These are phyloP conservation scores for Botrytis sinoallii DNA, from an alignment of 2,329 filamentous ascomycete species.

Conservation along the genomic window DNA sequence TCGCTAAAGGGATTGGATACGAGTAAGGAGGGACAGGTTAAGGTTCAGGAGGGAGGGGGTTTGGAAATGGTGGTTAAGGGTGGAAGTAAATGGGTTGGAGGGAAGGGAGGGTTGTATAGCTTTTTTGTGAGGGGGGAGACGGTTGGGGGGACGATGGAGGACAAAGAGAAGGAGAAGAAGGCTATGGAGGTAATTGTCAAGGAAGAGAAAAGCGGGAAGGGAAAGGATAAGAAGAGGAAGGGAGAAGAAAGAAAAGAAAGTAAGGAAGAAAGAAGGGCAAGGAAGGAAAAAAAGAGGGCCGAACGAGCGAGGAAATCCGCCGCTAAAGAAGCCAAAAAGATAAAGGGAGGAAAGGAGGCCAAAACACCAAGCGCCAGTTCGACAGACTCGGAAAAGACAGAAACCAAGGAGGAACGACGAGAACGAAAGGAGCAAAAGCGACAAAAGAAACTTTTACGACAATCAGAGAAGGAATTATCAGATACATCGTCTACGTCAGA, in stretches of 20 bases:
- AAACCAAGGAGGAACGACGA: conserved; percentile 40
- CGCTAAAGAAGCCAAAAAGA: conserved; percentile 9
- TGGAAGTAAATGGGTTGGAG: conserved; percentile 55
- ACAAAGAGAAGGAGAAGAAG: conserved; percentile 26
- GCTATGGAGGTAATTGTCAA: conserved; percentile 18
- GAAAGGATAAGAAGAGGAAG: conserved; percentile 36
- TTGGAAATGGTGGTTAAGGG: conserved; percentile 56
- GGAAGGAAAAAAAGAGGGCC: conserved; percentile 41
- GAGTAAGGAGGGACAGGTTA: conserved; percentile 52
- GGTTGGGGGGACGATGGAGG: conserved; percentile 65
- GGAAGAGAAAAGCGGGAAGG: conserved; percentile 28
- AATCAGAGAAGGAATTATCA: conserved; percentile 22
- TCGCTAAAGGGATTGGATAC: conserved; percentile 78
- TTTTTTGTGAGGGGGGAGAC: conserved; percentile 81
- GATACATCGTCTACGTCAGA: conserved; percentile 28
- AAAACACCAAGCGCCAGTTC: neutral
- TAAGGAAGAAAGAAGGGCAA: conserved; percentile 38
- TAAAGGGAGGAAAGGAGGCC: neutral
- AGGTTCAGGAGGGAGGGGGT: conserved; percentile 54
- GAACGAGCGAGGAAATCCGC: conserved; percentile 25
- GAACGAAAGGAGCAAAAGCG: conserved; percentile 40
- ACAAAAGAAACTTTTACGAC: conserved; percentile 36
- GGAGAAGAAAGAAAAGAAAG: conserved; percentile 32
- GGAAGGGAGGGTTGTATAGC: conserved; percentile 62
- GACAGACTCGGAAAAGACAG: conserved; percentile 14